phyloP scores from a whole-genome alignment of 192 early-diverging fungal genomes.

The Chytriomyces hyalinus region DNA sequence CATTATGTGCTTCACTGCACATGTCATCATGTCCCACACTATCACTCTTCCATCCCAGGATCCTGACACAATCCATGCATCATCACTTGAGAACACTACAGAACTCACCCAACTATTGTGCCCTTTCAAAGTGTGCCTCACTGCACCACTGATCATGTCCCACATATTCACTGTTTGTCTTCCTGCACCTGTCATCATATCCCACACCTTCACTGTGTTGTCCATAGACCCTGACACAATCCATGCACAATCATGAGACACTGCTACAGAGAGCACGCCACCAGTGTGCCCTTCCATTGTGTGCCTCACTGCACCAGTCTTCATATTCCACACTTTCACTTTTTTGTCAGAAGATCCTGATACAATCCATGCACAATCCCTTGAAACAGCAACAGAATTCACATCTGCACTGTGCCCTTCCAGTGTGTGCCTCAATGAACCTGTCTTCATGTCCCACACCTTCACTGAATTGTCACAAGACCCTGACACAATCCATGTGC shows the following conservation, averaged over 20 bases:
- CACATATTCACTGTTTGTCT: neutral
- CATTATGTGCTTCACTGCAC: no score
- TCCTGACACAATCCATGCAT: slow-evolving; percentile 77
- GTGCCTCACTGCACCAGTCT: neutral
- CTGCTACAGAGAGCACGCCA: neutral
- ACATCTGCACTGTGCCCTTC: slow-evolving; percentile 20
- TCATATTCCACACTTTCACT: slow-evolving; percentile 80
- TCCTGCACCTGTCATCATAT: slow-evolving; percentile 1
- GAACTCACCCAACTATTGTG: slow-evolving; percentile 30
- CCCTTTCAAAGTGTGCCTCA: slow-evolving; percentile 10
- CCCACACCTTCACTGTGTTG: slow-evolving; percentile 26
- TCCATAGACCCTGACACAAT: slow-evolving; percentile 7
- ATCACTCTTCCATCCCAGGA: slow-evolving; percentile 45
- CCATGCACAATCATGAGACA: neutral
- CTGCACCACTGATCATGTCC: slow-evolving; percentile 7
- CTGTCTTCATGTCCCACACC: slow-evolving; percentile 27
- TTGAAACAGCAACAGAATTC: neutral
- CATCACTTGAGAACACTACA: slow-evolving; percentile 66
- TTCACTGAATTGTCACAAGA: slow-evolving; percentile 12
- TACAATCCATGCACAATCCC: neutral
- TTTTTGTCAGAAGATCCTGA: slow-evolving; percentile 55
- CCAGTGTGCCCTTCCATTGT: slow-evolving; percentile 17
- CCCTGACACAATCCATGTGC: neutral
- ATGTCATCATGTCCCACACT: slow-evolving; percentile 63
- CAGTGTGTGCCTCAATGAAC: neutral